Evolutionary conservation across 2,329 filamentous ascomycete genomes (phyloP).

Genomic region (Aspergillus pseudonomiae): DNA sequence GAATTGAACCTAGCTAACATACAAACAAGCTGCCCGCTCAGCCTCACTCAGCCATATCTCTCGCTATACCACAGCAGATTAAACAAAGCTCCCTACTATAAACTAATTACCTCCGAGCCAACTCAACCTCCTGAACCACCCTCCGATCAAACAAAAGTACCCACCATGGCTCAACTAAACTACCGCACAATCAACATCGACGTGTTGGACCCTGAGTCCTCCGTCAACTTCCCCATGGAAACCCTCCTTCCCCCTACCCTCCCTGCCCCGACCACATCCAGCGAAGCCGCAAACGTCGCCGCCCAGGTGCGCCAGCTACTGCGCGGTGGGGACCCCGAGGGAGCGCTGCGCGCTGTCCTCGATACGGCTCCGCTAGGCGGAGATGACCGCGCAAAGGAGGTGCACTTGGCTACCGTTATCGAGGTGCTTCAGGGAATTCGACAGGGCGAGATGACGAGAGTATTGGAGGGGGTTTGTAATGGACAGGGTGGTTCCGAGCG

Average conservation of each 20-base stretch:
- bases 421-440: slow-evolving; percentile 97
- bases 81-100: not conserved
- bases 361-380: slow-evolving; percentile 76
- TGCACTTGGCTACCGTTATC: slow-evolving; percentile 82
- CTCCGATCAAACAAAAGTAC: not conserved
- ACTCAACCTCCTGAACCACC: not conserved
- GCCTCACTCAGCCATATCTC: not conserved
- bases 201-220: slow-evolving; percentile 84
- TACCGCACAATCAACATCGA: slow-evolving; percentile 94
- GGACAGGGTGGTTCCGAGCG: slow-evolving; percentile 80
- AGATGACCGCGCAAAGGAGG: slow-evolving; percentile 66
- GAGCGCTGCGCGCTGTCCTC: slow-evolving; percentile 79
- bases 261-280: slow-evolving; percentile 70
- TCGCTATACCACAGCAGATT: not conserved
- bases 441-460: slow-evolving; percentile 89
- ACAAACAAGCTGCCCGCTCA: not conserved
- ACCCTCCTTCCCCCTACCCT: slow-evolving; percentile 76
- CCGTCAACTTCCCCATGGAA: slow-evolving; percentile 85
- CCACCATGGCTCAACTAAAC: slow-evolving; percentile 55
- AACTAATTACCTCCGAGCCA: not conserved
- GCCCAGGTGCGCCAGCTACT: slow-evolving; percentile 85
- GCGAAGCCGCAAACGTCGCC: slow-evolving; percentile 76
- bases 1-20: not conserved
- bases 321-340: slow-evolving; percentile 82
- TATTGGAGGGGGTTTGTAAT: slow-evolving; percentile 78